Evolutionary conservation across 257 asterid genomes (phyloP).

Genomic region (Capsicum rhomboideum): DNA sequence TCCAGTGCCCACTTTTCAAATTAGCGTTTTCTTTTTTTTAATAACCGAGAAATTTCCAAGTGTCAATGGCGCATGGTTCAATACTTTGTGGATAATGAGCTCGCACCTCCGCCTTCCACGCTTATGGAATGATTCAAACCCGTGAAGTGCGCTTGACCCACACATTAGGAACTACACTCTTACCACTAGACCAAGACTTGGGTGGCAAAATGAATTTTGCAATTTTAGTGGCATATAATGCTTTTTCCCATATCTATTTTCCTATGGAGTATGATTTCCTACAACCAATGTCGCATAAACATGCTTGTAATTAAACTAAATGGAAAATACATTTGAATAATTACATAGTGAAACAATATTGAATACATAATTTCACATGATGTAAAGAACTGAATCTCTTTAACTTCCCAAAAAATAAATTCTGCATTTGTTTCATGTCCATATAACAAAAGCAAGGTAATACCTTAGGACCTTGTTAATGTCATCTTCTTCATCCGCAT

Average conservation of each 20-base stretch:
- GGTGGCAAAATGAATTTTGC: background rate
- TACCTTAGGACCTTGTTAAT: constrained; percentile 97
- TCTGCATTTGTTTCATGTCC: background rate
- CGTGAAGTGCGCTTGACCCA: background rate
- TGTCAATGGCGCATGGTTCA: background rate
- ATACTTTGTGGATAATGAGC: background rate
- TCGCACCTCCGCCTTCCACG: background rate
- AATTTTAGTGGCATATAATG: background rate
- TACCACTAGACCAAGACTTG: background rate
- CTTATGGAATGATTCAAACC: background rate
- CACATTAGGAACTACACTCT: background rate
- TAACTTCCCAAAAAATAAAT: background rate
- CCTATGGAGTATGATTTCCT: background rate
- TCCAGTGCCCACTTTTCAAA: background rate
- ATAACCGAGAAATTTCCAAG: background rate
- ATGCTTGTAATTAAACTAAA: background rate
- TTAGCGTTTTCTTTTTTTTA: background rate
- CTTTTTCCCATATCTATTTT: background rate
- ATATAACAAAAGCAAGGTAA: constrained; percentile 4
- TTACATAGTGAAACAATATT: background rate
- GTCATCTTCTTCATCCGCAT: constrained; percentile 99
- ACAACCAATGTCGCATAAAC: background rate
- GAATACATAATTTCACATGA: background rate
- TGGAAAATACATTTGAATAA: background rate
- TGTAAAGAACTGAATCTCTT: background rate